These are phyloP conservation scores for Huntiella abstrusa DNA, from an alignment of 2,329 filamentous ascomycete species.

Conservation along the genomic window DNA sequence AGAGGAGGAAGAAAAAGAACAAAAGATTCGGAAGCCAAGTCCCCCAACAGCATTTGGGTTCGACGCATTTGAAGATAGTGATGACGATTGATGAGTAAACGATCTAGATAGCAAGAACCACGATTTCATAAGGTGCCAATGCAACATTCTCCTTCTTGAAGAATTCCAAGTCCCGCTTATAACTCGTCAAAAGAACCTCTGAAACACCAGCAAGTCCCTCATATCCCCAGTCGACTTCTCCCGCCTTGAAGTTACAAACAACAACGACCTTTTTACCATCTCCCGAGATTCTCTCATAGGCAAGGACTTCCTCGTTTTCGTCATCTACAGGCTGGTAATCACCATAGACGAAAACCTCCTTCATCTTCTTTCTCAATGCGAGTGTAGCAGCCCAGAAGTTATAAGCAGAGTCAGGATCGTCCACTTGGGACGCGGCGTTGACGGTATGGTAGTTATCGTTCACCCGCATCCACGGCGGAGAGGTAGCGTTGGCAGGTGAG, in stretches of 20 bases:
- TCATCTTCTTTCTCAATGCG: constrained; percentile 37
- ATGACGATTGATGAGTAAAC: neutral
- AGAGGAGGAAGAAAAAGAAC: neutral
- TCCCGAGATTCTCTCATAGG: constrained; percentile 19
- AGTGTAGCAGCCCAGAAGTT: constrained; percentile 43
- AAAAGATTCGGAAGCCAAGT: neutral
- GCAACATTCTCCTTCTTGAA: constrained; percentile 16
- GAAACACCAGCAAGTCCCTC: constrained; percentile 8
- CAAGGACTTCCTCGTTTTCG: constrained; percentile 20
- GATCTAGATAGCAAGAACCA: constrained; percentile 18
- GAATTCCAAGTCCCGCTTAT: constrained; percentile 16
- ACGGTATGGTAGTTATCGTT: constrained; percentile 42
- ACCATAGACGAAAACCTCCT: constrained; percentile 49
- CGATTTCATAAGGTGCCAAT: constrained; percentile 21
- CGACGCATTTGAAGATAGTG: neutral
- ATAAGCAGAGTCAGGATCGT: constrained; percentile 32
- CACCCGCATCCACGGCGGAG: constrained; percentile 50
- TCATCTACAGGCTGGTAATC: constrained; percentile 18
- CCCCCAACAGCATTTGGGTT: neutral
- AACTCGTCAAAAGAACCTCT: constrained; percentile 16
- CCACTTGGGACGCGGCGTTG: constrained; percentile 40
- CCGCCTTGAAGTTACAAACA: constrained; percentile 22
- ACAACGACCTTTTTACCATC: constrained; percentile 19
- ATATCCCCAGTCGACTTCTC: constrained; percentile 17
- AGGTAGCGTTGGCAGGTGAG: constrained; percentile 22